Base-by-base conservation (phyloP, 192 early-diverging fungal species). In the Coemansia sp. region DNA sequence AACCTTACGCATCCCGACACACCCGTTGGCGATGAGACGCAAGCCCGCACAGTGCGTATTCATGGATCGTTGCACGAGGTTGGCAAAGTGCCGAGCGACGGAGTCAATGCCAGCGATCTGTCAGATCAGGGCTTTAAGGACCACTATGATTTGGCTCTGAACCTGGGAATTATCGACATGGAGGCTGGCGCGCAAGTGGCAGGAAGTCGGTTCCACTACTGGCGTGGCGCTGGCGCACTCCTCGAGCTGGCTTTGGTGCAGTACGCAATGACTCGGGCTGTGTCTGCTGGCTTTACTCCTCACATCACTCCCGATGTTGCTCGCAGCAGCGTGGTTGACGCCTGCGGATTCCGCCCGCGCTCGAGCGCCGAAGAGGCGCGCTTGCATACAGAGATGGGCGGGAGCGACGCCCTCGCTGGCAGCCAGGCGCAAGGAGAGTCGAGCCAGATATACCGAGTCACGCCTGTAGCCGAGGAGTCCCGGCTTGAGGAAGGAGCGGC, bases 261-360 rank as follows among this genome's bases (percentile, higher is more conserved):
- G 65, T 96, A 90, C 68, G 92, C 95, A 0, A 89, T 95, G 69
- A 87, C 91, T 17, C 86, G 87, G n/a, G 91, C 92, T 1, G 73
- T 88, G 17, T 52, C 66, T 8, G 82, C 87, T 0, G 94, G 94
- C 6, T 98, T 92, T 72, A 85, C 73, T 11, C 94, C 93, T 2
- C 87, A 95, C 23, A 85, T 90, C 32, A 87, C 92, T 2, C 96
- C 96, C 0, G 96, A 98, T 68, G 82, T 94, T 0, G 89, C 95
- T 32, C 89, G 93, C 16, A 87, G 87, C 30, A 89, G 90, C 58
- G 84, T 95, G 1, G 88, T 93, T 6, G 88, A 92, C 62, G 93
- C 90, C 0, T 98, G 96, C 69, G 96, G 96, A 49, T 98, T 98
- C 85, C 87, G 89, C 21, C 96, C 95, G 9, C 84, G 95, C 19